Evolutionary conservation across 2,329 filamentous ascomycete genomes (phyloP), one percentile per base, ranked within the genome.

Genomic region (Paramyrothecium roridum): DNA sequence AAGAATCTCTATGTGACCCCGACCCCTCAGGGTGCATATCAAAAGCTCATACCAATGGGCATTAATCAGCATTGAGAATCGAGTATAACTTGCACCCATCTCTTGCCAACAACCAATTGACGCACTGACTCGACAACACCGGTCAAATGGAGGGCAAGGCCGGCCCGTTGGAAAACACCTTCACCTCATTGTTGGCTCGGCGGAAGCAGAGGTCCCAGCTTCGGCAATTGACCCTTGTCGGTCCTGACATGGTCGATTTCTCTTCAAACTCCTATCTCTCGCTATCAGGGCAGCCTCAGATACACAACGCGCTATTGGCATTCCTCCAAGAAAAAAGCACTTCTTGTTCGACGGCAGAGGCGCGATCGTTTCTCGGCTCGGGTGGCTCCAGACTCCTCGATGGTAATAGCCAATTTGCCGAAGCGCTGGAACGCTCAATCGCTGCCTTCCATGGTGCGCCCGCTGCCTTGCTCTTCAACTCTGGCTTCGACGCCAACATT

Each of bases 251-350:
- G 21, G 83, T 86, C 50, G 91, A 96, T 72, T 89, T 96, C 65
- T 87, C 87, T 21, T 93, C 90, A 65, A 88, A 92, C 68, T 84
- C 83, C 54, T 89, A 95, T 67, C 90, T 96, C 56, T 91, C 92
- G 50, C 87, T 93, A 7, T 86, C 90, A 1, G 68, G 66, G 3
- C 67, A 74, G 34, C 65, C 70, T 0, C 67, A 66, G 16, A 54
- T 83, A 8, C 87, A 89, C 71, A 80, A 85, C 65, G 86, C 83
- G 8, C 93, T 86, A 66, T 77, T 93, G 19, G 55, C 59, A 2
- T 62, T 68, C 0, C 59, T 80, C 12, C 62, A 69, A 21, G 57
- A 57, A 3, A 54, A 62, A 17, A 52, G 54, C 47, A 54, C 53
- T 33, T 34, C 26, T 16, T 30, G 48, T 33, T 57, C 55, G 22